Evolutionary conservation across 768 basidiomycete species (phyloP), one percentile per base, ranked within the genome.

Genomic region (Pleurotus cornucopiae): DNA sequence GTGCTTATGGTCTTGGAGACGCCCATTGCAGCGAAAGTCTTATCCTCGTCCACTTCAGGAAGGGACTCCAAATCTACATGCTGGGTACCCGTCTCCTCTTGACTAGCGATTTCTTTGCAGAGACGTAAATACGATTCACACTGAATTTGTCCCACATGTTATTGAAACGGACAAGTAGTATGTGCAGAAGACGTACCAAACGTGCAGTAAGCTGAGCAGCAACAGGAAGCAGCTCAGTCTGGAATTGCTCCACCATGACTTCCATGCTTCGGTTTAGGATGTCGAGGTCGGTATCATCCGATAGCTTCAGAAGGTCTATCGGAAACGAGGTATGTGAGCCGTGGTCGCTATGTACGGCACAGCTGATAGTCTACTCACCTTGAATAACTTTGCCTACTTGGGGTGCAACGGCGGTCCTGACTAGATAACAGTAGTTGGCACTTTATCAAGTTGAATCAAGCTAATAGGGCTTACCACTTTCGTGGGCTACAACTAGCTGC

Each of bases 271-370:
- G 77, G 64, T 91, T 92, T 55, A 94, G 76, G 47, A 91, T 79
- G 66, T 95, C 92, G 44, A 96, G 73, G 67, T 95, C 93, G 45
- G 91, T 92, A 70, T 94, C 90, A 66, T 94, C 89, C n/a, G 89
- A 85, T 44, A 96, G 77, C 67, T 91, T 91, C 62, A 94, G 79
- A n/a, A 94, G 75, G 66, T 89, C 91, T 91, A 58, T 12, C 43
- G 54, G 44, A 34, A 11, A 11, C 7, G 30, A 34, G 30, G 30
- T 11, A 11, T 4, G 30, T 34, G 30, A 34, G 30, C 7, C 30
- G 7, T 34, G 30, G 30, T 4, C 30, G 30, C 30, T 9, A 11
- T 3, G 30, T 11, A 2, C 11, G 11, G 30, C 9, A 11, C 2
- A 34, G 7, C 2, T 34, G 11, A 34, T 30, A 49, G 30, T 18